Evolutionary conservation across 148 eudicot genomes (phyloP), one percentile per base, ranked within the genome.

Genomic region (Cornus florida): DNA sequence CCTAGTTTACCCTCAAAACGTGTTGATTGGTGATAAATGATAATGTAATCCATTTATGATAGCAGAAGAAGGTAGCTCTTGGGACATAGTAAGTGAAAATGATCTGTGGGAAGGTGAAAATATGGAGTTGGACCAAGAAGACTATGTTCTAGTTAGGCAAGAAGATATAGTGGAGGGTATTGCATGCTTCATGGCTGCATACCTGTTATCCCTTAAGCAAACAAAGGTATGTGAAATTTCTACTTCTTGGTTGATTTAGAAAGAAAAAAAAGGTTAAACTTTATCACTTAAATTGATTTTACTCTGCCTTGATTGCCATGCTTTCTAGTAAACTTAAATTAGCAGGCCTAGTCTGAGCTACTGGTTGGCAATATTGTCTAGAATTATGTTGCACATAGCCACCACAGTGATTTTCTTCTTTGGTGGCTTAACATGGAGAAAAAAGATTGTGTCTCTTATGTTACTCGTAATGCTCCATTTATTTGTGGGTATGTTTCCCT

Each of bases 161-260:
- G 99, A 96, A 83, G 99, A 96, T 90, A 96, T 96, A 70, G 90
- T 92, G 12, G 95, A 96, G 74, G 98, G 99, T 68, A 91, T 96
- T 10, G 98, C 99, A 13, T 86, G 92, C 85, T 96, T 91, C 87
- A 92, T 94, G 98, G 95, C 98, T 74, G 91, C 95, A n/a, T 94
- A 94, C 82, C 74, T 96, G 59, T 65, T 91, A 60, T 96, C 99
- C 71, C 91, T 93, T 75, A 82, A 96, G 83, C 84, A 94, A 81
- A 91, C 99, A 5, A 96, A 96, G 99, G 99, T 89, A 73, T 73
- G 73, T 28, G 68, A 43, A 13, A 3, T 67, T 57, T 70, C 14
- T 57, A 32, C 46, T 32, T 39, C 24, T 66, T 33, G 69, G 48
- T 43, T 53, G 59, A 53, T 12, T 28, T 28, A 28, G 1, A 3